phyloP scores from a whole-genome alignment of 1,284 basidiomycete species.

The Clitocybe nebularis region DNA sequence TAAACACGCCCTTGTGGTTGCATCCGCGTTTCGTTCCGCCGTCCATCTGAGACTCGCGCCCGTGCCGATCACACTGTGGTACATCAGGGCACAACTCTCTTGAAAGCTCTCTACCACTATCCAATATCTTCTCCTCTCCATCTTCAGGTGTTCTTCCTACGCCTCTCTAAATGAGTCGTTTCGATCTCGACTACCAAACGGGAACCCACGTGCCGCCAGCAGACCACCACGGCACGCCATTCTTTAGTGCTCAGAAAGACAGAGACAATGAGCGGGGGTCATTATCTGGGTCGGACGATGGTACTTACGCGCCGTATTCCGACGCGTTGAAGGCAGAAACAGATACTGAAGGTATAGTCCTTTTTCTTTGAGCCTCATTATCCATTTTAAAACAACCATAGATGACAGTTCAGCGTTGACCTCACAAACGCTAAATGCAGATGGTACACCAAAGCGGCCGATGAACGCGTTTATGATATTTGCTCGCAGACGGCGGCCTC shows the following conservation, averaged over 20 bases:
- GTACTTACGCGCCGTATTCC: conserved; percentile 30
- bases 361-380: conserved; percentile 9
- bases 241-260: conserved; percentile 20
- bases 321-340: conserved; percentile 35
- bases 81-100: conserved; percentile 21
- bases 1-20: conserved; percentile 29
- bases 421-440: conserved; percentile 73
- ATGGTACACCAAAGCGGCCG: conserved; percentile 80
- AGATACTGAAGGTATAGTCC: conserved; percentile 39
- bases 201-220: conserved; percentile 16
- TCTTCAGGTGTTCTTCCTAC: conserved; percentile 14
- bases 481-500: conserved; percentile 72
- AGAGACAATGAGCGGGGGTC: conserved; percentile 40
- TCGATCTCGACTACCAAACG: conserved; percentile 20
- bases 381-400: conserved; percentile 33
- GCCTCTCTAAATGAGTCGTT: conserved; percentile 26
- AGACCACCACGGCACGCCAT: conserved; percentile 17
- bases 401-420: conserved; percentile 50
- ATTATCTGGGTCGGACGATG: conserved; percentile 48
- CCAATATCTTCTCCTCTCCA: conserved; percentile 18
- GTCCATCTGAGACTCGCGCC: conserved; percentile 38
- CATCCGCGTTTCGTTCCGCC: conserved; percentile 39
- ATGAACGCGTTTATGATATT: conserved; percentile 93
- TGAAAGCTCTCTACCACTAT: conserved; percentile 24
- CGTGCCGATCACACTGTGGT: conserved; percentile 35